Conservation (phyloP, 1,284 basidiomycete genomes). For the Pyrrhoderma lamaoense region DNA sequence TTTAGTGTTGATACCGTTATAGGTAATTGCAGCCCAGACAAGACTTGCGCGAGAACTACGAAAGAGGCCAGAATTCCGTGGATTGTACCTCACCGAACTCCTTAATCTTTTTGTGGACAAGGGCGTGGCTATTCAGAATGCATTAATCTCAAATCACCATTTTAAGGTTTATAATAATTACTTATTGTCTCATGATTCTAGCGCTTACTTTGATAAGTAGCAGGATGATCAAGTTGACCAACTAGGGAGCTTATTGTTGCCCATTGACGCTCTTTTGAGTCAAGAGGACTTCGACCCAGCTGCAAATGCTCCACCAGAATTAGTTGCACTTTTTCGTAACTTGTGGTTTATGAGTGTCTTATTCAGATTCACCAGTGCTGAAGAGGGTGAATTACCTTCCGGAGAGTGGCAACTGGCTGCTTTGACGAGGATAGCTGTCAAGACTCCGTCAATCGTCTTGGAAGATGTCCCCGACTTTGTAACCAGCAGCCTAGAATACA, state of each 20-base stretch:
- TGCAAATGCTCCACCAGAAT: constrained; percentile 46
- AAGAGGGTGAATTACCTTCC: constrained; percentile 45
- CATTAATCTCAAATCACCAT: constrained; percentile 55
- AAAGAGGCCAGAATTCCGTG: constrained; percentile 67
- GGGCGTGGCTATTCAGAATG: constrained; percentile 84
- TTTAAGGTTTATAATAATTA: constrained; percentile 43
- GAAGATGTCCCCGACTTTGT: constrained; percentile 83
- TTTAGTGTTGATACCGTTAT: constrained; percentile 15
- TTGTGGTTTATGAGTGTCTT: constrained; percentile 92
- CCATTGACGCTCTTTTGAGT: constrained; percentile 84
- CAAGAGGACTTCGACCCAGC: constrained; percentile 71
- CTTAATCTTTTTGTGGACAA: constrained; percentile 86
- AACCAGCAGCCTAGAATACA: constrained; percentile 89
- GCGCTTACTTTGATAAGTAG: constrained; percentile 29
- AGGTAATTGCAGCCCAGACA: constrained; percentile 85
- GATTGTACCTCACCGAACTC: constrained; percentile 79
- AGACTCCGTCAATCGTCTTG: constrained; percentile 81
- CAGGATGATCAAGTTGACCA: constrained; percentile 82
- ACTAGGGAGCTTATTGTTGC: constrained; percentile 78
- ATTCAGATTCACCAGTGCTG: constrained; percentile 61
- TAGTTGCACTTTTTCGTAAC: constrained; percentile 85
- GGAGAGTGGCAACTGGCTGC: constrained; percentile 74
- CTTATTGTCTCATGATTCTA: constrained; percentile 12
- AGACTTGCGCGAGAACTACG: constrained; percentile 74
- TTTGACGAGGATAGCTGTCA: constrained; percentile 75